Conservation (phyloP, 108 stramenopile genomes). For the Nitzschia palea region DNA sequence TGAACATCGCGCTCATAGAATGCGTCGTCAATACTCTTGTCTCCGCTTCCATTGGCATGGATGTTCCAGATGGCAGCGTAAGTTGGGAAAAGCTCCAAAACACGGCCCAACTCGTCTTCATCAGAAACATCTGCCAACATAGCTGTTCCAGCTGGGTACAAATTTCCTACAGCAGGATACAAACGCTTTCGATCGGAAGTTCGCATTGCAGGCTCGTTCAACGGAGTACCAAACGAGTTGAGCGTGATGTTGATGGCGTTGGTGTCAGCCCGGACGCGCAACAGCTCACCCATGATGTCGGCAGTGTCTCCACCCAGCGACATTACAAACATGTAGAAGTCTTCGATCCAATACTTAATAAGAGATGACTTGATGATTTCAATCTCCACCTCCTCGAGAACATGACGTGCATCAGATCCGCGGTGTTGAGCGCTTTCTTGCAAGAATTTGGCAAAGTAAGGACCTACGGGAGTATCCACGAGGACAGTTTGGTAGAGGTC, state of each 20-base stretch:
- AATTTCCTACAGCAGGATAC: slow-evolving; percentile 95
- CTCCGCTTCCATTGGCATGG: slow-evolving; percentile 76
- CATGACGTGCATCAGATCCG: slow-evolving; percentile 75
- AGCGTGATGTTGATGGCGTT: slow-evolving; percentile 98
- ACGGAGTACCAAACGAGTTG: slow-evolving; percentile 95
- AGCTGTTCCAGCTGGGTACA: slow-evolving; percentile 96
- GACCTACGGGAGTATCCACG: slow-evolving; percentile 98
- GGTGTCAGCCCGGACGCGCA: slow-evolving; percentile 96
- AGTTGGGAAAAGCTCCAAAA: slow-evolving; percentile 88
- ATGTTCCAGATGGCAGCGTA: slow-evolving; percentile 94
- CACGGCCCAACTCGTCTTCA: slow-evolving; percentile 89
- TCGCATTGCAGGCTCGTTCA: slow-evolving; percentile 95
- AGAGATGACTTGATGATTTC: slow-evolving; percentile 98
- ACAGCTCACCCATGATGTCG: slow-evolving; percentile 92
- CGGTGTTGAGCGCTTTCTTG: slow-evolving; percentile 64
- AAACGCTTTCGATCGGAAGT: slow-evolving; percentile 91
- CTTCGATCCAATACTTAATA: slow-evolving; percentile 98
- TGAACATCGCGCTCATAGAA: slow-evolving; percentile 98
- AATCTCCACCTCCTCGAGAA: slow-evolving; percentile 97
- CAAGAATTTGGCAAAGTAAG: slow-evolving; percentile 93
- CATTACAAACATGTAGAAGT: slow-evolving; percentile 86
- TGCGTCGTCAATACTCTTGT: slow-evolving; percentile 96
- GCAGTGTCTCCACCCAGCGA: slow-evolving; percentile 94
- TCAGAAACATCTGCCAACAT: slow-evolving; percentile 88
- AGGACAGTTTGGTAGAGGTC: slow-evolving; percentile 98